A percentile compares a stretch with the other conserved stretches of the same genome.
These are phyloP conservation scores for Penicillium fuscoglaucum DNA, from an alignment of 2,329 filamentous ascomycete genomes.

Conservation along the genomic window DNA sequence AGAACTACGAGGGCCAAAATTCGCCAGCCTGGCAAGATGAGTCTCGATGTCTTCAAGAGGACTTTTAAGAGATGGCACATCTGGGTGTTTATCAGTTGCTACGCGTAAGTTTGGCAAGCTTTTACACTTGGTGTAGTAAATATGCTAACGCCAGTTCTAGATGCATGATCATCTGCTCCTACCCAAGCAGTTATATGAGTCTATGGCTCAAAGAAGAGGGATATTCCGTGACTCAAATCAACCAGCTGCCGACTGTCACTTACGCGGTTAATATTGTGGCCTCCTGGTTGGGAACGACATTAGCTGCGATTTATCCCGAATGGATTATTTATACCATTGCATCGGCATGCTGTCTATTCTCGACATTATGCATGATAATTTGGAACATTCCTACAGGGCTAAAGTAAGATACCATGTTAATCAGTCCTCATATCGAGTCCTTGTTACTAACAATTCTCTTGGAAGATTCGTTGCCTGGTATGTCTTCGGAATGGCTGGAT, in stretches of 20 bases:
- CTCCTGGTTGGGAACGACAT: constrained; percentile 52
- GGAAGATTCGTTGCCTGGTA: constrained; percentile 47
- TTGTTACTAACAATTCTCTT: neutral
- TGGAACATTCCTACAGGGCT: constrained; percentile 53
- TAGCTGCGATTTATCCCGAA: constrained; percentile 53
- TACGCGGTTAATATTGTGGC: constrained; percentile 52
- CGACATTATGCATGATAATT: constrained; percentile 49
- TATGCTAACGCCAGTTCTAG: constrained; percentile 21
- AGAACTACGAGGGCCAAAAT: constrained; percentile 29
- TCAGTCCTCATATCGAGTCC: neutral
- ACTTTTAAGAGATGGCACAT: constrained; percentile 54
- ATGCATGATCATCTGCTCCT: constrained; percentile 49
- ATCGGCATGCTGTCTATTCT: constrained; percentile 45
- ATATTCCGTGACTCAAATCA: constrained; percentile 52
- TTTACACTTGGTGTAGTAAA: constrained; percentile 2
- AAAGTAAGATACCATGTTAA: constrained; percentile 36
- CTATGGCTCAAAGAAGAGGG: constrained; percentile 55
- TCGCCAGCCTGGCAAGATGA: constrained; percentile 44
- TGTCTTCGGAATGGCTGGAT: constrained; percentile 42
- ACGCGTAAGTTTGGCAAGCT: constrained; percentile 43
- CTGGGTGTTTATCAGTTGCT: constrained; percentile 51
- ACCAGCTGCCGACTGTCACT: constrained; percentile 52
- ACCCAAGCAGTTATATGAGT: constrained; percentile 52
- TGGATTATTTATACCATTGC: constrained; percentile 52
- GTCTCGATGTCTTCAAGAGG: constrained; percentile 48